Evolutionary conservation across 805 yeast species (phyloP), one percentile per base, ranked within the genome.

Genomic region (Candida ovalis): DNA sequence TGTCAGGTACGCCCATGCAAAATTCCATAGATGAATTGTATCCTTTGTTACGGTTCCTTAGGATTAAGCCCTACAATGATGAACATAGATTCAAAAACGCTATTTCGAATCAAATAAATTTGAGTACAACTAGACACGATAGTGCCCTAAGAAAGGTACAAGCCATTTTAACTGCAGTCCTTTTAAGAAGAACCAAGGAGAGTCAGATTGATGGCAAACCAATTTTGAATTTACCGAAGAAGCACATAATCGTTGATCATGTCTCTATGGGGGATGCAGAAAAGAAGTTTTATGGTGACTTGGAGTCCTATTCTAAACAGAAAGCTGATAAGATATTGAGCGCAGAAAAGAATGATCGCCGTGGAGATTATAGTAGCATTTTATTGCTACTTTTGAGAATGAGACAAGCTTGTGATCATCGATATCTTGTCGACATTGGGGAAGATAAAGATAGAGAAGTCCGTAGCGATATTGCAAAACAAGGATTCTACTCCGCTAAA

Each of bases 371-470:
- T 56, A 76, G 85, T 2, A 75, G 76, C 50, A 80, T 89, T 44
- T 76, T 91, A 54, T 82, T 88, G 0, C 68, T 90, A 55, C 73
- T 91, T 44, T 69, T 91, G 41, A 75, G 97, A 43, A 70, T 91
- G 58, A 76, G 98, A 50, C 97, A 91, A 67, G 91, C 96, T 3
- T 86, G 96, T 60, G 81, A 86, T 60, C 97, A 88, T 62, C 80
- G 82, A 36, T 82, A 78, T 58, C 69, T 91, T 48, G 92, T 87
- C 23, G 75, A 78, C 50, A 73, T 87, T 42, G 91, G 96, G 13
- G 66, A 66, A 41, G 63, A 62, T 18, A 54, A 71, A 66, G 74
- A 70, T 54, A 66, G 74, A 46, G 53, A 67, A 52, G 65, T 66
- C 50, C 68, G 60, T 51, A 54, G 64, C 48, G 57, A 64, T 22